Percentiles rank a stretch among this genome's conserved stretches.
Conservation (phyloP, 1,139 yeast species). For the Wickerhamiella infanticola region DNA sequence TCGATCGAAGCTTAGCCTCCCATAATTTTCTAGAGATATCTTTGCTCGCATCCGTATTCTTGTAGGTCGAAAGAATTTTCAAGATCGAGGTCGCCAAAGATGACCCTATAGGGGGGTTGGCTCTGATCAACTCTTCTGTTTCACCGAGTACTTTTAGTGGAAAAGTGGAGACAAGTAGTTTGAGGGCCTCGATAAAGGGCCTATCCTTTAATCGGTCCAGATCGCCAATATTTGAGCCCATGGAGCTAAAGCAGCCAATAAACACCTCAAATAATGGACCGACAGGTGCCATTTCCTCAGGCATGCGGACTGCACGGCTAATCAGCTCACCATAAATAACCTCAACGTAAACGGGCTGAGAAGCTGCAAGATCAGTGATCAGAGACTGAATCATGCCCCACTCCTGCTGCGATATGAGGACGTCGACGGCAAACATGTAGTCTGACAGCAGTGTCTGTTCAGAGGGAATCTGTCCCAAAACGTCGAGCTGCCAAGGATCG, state of each 20-base stretch:
- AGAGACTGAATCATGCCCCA: conserved; percentile 2
- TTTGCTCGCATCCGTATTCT: neutral
- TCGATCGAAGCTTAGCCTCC: conserved; percentile 9
- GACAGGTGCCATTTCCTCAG: too few species aligned
- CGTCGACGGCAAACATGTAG: conserved; percentile 8
- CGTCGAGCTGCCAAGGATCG: conserved; percentile 5
- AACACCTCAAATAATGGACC: conserved; percentile 2
- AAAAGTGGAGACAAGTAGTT: neutral
- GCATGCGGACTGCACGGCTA: neutral
- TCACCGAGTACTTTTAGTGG: neutral
- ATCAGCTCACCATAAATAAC: conserved; percentile 1
- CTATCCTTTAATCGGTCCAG: neutral
- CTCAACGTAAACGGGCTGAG: conserved; percentile 9
- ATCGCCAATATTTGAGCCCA: conserved; percentile 5
- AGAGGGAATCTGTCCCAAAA: conserved; percentile 5
- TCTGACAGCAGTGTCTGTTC: conserved; percentile 6
- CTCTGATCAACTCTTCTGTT: neutral
- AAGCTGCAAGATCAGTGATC: conserved; percentile 5
- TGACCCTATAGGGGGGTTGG: conserved; percentile 2
- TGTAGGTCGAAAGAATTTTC: conserved; percentile 1
- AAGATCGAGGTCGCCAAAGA: conserved; percentile 3
- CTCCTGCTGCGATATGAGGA: conserved; percentile 1
- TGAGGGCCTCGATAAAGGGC: conserved; percentile 5
- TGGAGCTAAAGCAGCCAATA: conserved; percentile 2
- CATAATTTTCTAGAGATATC: conserved; percentile 1